phyloP scores from a whole-genome alignment of 2,329 filamentous ascomycete genomes.

The Colletotrichum tabaci region DNA sequence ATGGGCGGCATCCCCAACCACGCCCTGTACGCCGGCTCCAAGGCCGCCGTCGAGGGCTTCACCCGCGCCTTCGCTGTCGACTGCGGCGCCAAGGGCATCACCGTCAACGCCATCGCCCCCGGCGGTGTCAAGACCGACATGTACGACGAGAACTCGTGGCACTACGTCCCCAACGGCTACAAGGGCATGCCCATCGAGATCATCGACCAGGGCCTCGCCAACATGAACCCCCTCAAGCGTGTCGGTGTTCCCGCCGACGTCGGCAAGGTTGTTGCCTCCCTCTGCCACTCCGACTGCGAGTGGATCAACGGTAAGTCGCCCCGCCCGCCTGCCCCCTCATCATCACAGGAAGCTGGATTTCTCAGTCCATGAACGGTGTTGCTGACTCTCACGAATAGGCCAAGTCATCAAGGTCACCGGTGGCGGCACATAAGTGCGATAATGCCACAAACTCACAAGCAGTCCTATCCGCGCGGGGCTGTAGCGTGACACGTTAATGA shows the following conservation, averaged over 20 bases:
- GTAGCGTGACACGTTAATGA: conserved; percentile 29
- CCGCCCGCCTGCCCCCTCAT: no score
- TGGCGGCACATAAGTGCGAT: conserved; percentile 45
- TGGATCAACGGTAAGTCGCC: conserved; percentile 74
- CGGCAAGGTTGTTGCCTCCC: conserved; percentile 69
- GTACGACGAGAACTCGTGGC: conserved; percentile 80
- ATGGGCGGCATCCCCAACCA: conserved; percentile 79
- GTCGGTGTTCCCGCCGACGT: conserved; percentile 72
- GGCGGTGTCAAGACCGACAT: conserved; percentile 84
- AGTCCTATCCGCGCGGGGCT: conserved; percentile 28
- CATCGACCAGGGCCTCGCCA: conserved; percentile 69
- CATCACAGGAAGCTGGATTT: background rate
- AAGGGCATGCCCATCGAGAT: conserved; percentile 65
- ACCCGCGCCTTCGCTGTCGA: conserved; percentile 80
- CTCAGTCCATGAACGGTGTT: conserved; percentile 54
- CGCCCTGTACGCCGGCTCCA: conserved; percentile 79
- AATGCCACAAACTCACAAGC: background rate
- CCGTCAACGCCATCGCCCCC: conserved; percentile 80
- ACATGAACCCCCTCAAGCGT: conserved; percentile 71
- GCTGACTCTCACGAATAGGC: conserved; percentile 60
- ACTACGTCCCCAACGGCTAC: conserved; percentile 72
- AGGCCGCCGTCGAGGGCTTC: conserved; percentile 81
- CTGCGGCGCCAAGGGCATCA: conserved; percentile 77
- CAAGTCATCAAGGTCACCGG: conserved; percentile 58
- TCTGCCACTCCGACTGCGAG: conserved; percentile 71